Conservation (phyloP, 257 asterid species). For the Mentha longifolia region DNA sequence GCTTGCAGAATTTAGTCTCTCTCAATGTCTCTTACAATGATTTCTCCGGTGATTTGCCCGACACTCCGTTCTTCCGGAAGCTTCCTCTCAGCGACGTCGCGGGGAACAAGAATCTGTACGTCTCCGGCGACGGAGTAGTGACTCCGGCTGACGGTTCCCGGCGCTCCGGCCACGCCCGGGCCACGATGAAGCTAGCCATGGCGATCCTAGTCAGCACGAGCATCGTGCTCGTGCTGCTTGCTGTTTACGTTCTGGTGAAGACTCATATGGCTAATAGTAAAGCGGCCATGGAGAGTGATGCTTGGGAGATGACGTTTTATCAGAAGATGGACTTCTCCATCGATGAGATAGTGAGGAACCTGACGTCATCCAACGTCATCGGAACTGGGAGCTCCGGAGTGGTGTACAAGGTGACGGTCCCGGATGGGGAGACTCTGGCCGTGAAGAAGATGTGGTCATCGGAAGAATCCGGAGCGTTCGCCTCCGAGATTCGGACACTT, state of each 20-base stretch:
- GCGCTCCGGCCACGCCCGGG: conserved; percentile 44
- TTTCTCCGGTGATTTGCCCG: conserved; percentile 80
- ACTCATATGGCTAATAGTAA: conserved; percentile 48
- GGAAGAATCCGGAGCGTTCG: conserved; percentile 76
- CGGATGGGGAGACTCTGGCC: conserved; percentile 71
- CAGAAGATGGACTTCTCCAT: conserved; percentile 79
- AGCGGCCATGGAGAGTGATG: conserved; percentile 46
- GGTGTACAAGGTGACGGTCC: conserved; percentile 73
- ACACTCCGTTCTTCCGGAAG: conserved; percentile 76
- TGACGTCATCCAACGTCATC: conserved; percentile 81
- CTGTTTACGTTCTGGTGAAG: conserved; percentile 58
- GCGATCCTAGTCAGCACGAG: conserved; percentile 81
- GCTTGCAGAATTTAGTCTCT: conserved; percentile 82
- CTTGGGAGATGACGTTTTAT: conserved; percentile 89
- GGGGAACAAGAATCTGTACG: conserved; percentile 66
- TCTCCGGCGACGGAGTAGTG: conserved; percentile 51
- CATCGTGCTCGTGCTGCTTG: conserved; percentile 71
- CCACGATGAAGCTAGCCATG: conserved; percentile 84
- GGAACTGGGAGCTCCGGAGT: conserved; percentile 99
- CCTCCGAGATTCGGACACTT: conserved; percentile 76
- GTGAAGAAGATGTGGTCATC: conserved; percentile 98
- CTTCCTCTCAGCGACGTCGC: conserved; percentile 71
- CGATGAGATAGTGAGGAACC: conserved; percentile 69
- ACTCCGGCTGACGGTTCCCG: conserved; percentile 56
- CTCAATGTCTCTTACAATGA: conserved; percentile 83